These are phyloP conservation scores for Rosa hybrid DNA, from an alignment of 331 rosid species.

Conservation along the genomic window DNA sequence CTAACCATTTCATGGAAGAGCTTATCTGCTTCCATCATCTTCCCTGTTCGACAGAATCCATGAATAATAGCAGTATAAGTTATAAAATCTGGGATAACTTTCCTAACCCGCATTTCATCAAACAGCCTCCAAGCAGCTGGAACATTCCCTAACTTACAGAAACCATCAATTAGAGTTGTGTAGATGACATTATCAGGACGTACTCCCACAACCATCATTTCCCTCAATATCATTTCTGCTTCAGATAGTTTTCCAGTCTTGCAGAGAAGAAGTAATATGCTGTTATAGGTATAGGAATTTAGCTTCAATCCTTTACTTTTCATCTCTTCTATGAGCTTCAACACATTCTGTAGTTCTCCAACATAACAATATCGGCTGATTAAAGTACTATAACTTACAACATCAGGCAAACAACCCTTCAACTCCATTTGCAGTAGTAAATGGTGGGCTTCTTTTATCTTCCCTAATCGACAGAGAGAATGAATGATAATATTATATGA, in stretches of 20 bases:
- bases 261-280: conserved; percentile 61
- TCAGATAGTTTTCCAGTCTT: conserved; percentile 56
- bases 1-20: conserved; percentile 57
- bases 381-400: conserved; percentile 76
- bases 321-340: conserved; percentile 77
- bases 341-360: conserved; percentile 58
- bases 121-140: conserved; percentile 55
- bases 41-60: conserved; percentile 69
- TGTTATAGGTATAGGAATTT: conserved; percentile 62
- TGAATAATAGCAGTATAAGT: conserved; percentile 71
- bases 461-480: conserved; percentile 62
- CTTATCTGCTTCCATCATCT: conserved; percentile 59
- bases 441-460: conserved; percentile 72
- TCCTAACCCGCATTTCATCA: conserved; percentile 60
- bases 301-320: conserved; percentile 61
- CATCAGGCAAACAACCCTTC: conserved; percentile 65
- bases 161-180: conserved; percentile 77
- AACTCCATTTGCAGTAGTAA: conserved; percentile 74
- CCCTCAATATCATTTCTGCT: conserved; percentile 60
- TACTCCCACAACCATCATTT: conserved; percentile 49
- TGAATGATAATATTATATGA: conserved; percentile 75
- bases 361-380: conserved; percentile 62
- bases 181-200: conserved; percentile 73
- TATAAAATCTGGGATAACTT: conserved; percentile 67
- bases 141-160: conserved; percentile 60